Base-by-base conservation (phyloP, 345 rosid genomes). In the Excoecaria cochinchinensis region DNA sequence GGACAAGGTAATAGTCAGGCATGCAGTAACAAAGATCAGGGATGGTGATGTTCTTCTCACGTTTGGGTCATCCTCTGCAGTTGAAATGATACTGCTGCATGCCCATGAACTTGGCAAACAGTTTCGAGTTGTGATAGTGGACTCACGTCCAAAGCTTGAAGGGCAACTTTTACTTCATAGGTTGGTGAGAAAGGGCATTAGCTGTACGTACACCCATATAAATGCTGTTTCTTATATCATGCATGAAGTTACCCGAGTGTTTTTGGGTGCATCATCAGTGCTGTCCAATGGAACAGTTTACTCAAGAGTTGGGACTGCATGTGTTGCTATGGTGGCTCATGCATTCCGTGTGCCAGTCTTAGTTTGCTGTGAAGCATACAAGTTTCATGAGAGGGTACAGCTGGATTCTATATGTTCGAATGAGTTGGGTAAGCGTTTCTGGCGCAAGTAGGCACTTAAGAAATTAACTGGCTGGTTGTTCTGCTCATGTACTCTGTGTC, bases 1-100 rank as follows among this genome's bases (percentile, higher is more conserved):
- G 25, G 96, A 88, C 79, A 84, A 81, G 46, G 86, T 90, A 77
- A 95, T 95, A 68, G 97, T 93, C 70, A 88, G 76, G 77, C 92
- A 91, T 81, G 99, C 99, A 60, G 93, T 89, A 51, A 84, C 93
- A 60, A 95, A 95, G 81, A 90, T 95, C 81, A 86, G 90, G 78
- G 94, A 95, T 62, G 96, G 95, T 61, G 99, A 95, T 81, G 97
- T 95, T 70, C 98, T 95, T 83, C 87, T 95, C n/a, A 90, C 92
- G 39, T 95, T 86, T 76, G 97, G 98, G 69, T 90, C 96, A n/a
- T 81, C 98, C 8, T 84, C 90, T 82, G 93, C 90, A 1, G 95
- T 93, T 84, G 98, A 95, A 79, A 89, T 95, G 99, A 85, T 95
- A 73, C 82, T 95, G 9, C 72, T 88, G 81, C 90, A 86, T 69